These are phyloP conservation scores for Fagopyrum tataricum DNA, from an alignment of 148 eudicot genomes.

Conservation along the genomic window DNA sequence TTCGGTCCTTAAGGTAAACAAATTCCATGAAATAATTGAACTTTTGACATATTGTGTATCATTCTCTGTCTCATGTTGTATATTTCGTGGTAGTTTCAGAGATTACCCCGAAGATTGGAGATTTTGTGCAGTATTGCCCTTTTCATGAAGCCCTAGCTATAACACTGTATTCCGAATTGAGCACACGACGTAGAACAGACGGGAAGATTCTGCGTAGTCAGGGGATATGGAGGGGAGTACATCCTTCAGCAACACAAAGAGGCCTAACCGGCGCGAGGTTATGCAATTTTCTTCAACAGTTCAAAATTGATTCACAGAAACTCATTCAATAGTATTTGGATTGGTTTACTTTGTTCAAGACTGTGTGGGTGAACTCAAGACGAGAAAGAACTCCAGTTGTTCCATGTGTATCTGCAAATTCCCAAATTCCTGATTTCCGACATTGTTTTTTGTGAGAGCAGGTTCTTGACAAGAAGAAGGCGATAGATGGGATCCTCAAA, in stretches of 20 bases:
- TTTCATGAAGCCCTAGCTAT: too few species aligned
- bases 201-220: neutral
- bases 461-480: conserved; percentile 64
- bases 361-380: too few species aligned
- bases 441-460: conserved; percentile 11
- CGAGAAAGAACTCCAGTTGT: too few species aligned
- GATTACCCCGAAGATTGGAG: too few species aligned
- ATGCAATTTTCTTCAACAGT: neutral
- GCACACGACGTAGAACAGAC: neutral
- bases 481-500: conserved; percentile 36
- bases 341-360: too few species aligned
- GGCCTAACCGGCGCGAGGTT: conserved; percentile 5
- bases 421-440: neutral
- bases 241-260: conserved; percentile 2
- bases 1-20: too few species aligned
- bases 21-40: too few species aligned
- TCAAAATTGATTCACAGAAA: neutral
- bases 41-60: too few species aligned
- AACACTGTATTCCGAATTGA: neutral
- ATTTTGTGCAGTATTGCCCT: too few species aligned
- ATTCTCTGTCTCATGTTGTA: too few species aligned
- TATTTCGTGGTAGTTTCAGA: too few species aligned
- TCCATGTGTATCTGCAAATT: neutral
- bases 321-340: too few species aligned
- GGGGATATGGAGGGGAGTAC: conserved; percentile 1